A percentile compares a stretch with the other conserved stretches of the same genome.
These are phyloP conservation scores for Gaeumannomyces sp. DNA, from an alignment of 2,329 filamentous ascomycete genomes.

Conservation along the genomic window DNA sequence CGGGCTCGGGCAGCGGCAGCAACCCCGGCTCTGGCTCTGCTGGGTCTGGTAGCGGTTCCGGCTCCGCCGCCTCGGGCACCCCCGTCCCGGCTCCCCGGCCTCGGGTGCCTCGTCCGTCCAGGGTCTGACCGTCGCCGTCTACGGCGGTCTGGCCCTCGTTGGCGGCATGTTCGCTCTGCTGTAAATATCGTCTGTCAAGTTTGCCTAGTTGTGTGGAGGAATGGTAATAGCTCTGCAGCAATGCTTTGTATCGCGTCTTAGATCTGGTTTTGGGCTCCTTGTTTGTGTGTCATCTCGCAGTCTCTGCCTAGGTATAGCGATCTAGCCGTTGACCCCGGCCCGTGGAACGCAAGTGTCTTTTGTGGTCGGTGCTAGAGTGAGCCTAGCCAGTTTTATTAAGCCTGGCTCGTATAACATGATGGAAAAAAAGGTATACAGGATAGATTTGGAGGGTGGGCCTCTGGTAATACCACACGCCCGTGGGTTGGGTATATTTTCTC, in stretches of 20 bases:
- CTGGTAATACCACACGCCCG: too few relatives aligned
- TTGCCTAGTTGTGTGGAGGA: neutral
- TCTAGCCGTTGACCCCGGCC: neutral
- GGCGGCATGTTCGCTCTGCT: slow-evolving; percentile 2
- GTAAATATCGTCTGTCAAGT: neutral
- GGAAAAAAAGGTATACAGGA: neutral
- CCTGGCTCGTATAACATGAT: neutral
- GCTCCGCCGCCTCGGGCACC: neutral
- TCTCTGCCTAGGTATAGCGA: neutral
- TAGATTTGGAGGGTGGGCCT: neutral
- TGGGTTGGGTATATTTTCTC: too few relatives aligned
- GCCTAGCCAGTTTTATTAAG: too few relatives aligned
- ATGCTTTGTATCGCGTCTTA: neutral
- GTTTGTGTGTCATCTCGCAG: neutral
- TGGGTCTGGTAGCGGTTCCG: neutral
- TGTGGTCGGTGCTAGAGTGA: neutral
- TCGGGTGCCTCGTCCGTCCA: slow-evolving; percentile 6
- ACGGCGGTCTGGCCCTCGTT: slow-evolving; percentile 7
- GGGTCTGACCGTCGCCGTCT: slow-evolving; percentile 1
- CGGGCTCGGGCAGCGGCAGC: slow-evolving; percentile 4
- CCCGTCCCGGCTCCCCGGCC: slow-evolving; percentile 9
- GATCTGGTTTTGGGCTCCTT: neutral
- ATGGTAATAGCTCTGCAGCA: neutral
- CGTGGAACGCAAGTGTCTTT: neutral
- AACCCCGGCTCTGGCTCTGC: slow-evolving; percentile 11